phyloP scores from a whole-genome alignment of 805 yeast genomes.

The Kodamaea lidongshanica region DNA sequence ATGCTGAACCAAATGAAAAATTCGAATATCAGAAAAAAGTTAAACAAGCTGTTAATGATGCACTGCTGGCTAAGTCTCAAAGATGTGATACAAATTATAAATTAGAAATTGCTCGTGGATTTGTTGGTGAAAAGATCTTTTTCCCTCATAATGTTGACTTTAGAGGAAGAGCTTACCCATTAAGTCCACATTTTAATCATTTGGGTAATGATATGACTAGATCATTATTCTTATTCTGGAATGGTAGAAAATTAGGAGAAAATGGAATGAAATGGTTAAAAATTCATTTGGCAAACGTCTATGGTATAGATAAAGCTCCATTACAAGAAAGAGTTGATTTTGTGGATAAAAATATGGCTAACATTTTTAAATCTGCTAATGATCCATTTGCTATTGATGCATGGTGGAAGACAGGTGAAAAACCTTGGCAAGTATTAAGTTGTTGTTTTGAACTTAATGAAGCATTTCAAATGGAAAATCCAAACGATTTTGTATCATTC shows the following conservation, averaged over 20 bases:
- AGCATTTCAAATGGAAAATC: slow-evolving; percentile 57
- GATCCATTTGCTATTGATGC: slow-evolving; percentile 53
- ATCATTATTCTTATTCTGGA: slow-evolving; percentile 68
- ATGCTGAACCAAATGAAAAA: slow-evolving; percentile 66
- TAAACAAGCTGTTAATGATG: slow-evolving; percentile 51
- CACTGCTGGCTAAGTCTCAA: slow-evolving; percentile 68
- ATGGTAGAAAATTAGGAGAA: slow-evolving; percentile 62
- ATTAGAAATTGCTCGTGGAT: slow-evolving; percentile 90
- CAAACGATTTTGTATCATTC: slow-evolving; percentile 58
- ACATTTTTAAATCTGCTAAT: slow-evolving; percentile 51
- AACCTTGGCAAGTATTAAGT: slow-evolving; percentile 78
- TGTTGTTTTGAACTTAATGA: slow-evolving; percentile 61
- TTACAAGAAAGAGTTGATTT: slow-evolving; percentile 56
- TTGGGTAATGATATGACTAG: slow-evolving; percentile 75
- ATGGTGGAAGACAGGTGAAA: slow-evolving; percentile 72
- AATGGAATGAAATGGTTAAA: slow-evolving; percentile 68
- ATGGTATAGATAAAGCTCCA: slow-evolving; percentile 70
- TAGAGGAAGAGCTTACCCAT: slow-evolving; percentile 79
- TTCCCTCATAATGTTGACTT: slow-evolving; percentile 81
- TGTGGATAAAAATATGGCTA: slow-evolving; percentile 50
- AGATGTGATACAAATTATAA: slow-evolving; percentile 93
- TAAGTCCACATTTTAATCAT: slow-evolving; percentile 76
- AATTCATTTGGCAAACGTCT: slow-evolving; percentile 66
- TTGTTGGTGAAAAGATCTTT: slow-evolving; percentile 65
- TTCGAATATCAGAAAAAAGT: slow-evolving; percentile 63